phyloP scores from a whole-genome alignment of 257 asterid species.

The Salvia hispanica region DNA sequence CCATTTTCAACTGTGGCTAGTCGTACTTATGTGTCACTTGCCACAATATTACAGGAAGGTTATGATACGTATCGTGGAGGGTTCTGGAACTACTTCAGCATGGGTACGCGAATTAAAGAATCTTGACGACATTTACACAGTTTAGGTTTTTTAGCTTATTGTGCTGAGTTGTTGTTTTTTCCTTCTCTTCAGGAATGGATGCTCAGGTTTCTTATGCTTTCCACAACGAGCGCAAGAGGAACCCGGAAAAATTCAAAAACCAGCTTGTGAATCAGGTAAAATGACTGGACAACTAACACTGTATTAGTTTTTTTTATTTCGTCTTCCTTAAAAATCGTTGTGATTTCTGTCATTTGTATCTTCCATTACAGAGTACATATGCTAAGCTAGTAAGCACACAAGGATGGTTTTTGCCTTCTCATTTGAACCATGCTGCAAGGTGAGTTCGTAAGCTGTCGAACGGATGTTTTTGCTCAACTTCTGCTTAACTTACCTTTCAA shows the following conservation, averaged over 20 bases:
- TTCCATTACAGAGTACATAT: constrained; percentile 60
- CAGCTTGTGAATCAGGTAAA: constrained; percentile 87
- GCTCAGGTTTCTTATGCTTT: constrained; percentile 99
- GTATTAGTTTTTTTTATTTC: neutral
- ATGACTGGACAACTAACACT: no score
- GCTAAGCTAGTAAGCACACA: constrained; percentile 86
- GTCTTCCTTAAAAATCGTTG: neutral
- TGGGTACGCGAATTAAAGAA: constrained; percentile 36
- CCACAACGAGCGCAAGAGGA: constrained; percentile 84
- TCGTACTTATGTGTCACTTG: constrained; percentile 3
- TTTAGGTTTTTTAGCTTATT: no score
- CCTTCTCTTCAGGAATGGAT: constrained; percentile 78
- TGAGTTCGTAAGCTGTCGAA: constrained; percentile 31
- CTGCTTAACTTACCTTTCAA: no score
- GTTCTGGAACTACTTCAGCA: constrained; percentile 59
- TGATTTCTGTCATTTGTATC: neutral
- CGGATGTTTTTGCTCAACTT: constrained; percentile 7
- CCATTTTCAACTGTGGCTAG: neutral
- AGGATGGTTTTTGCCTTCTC: constrained; percentile 91
- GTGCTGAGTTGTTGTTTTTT: neutral
- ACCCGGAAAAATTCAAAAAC: constrained; percentile 91
- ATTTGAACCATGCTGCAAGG: constrained; percentile 71
- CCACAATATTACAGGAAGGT: constrained; percentile 44
- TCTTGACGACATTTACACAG: no score
- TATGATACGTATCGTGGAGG: constrained; percentile 53